Percentiles rank a stretch among this genome's conserved stretches.
Evolutionary conservation across 805 yeast species (phyloP).

Genomic region (Starmera dryadoides): DNA sequence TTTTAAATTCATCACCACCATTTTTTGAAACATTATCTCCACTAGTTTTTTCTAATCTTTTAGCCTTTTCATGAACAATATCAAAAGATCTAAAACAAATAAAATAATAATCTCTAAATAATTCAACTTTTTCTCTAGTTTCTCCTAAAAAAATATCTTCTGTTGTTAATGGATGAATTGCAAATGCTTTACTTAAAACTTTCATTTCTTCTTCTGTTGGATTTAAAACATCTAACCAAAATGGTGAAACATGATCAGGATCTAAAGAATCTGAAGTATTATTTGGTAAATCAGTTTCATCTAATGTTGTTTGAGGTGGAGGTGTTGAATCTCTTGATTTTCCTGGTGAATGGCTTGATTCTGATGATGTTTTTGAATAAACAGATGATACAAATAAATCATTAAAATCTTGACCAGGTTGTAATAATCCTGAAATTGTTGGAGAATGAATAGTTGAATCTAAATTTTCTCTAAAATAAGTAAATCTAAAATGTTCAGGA

Average conservation of each 20-base stretch:
- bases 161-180: constrained; percentile 92
- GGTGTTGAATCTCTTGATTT: constrained; percentile 2
- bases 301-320: not conserved
- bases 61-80: constrained; percentile 65
- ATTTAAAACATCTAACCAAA: constrained; percentile 89
- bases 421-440: constrained; percentile 72
- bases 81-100: constrained; percentile 85
- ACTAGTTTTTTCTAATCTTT: constrained; percentile 31
- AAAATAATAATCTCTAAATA: constrained; percentile 84
- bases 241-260: constrained; percentile 47
- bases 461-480: constrained; percentile 87
- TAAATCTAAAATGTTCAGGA: constrained; percentile 64
- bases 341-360: constrained; percentile 7
- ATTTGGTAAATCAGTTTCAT: constrained; percentile 1
- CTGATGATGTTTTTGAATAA: constrained; percentile 13
- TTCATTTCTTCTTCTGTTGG: constrained; percentile 98
- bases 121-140: constrained; percentile 90
- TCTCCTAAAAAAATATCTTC: constrained; percentile 93
- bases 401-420: constrained; percentile 51
- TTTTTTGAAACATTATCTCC: no score
- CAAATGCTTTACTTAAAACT: constrained; percentile 81
- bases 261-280: constrained; percentile 8
- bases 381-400: constrained; percentile 52
- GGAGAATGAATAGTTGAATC: constrained; percentile 89
- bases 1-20: constrained; percentile 2